Conservation (phyloP, 2,329 filamentous ascomycete species). For the Stachybotrys echinatus region DNA sequence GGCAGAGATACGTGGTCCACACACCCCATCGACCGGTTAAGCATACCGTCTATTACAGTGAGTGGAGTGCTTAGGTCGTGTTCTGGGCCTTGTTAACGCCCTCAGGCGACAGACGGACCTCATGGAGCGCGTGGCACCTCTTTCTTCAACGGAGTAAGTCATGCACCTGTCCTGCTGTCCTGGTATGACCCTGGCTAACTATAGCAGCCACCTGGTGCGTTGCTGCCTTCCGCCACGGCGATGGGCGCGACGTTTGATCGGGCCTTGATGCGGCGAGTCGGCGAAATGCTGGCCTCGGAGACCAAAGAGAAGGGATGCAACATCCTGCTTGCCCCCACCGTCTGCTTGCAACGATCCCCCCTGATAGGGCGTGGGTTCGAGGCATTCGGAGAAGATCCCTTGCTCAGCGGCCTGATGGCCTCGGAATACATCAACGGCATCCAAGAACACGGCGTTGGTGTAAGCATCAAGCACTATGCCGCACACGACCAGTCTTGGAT, state of each 20-base stretch:
- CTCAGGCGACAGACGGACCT: no score
- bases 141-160: no score
- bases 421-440: conserved; percentile 26
- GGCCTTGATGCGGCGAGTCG: conserved; percentile 51
- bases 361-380: conserved; percentile 37
- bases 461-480: conserved; percentile 36
- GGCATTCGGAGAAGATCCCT: conserved; percentile 33
- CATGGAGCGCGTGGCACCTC: no score
- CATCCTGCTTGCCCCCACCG: conserved; percentile 39
- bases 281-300: conserved; percentile 51
- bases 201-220: no score
- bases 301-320: conserved; percentile 56
- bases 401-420: conserved; percentile 31
- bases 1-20: no score
- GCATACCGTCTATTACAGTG: no score
- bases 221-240: conserved; percentile 19
- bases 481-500: conserved; percentile 30
- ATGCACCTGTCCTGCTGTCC: no score
- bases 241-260: conserved; percentile 59
- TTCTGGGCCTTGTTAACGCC: no score
- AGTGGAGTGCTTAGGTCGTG: no score
- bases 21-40: no score
- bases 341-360: conserved; percentile 36
- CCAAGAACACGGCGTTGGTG: conserved; percentile 30
- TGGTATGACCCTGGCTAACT: no score